These are phyloP conservation scores for Blastobotrys elegans DNA, from an alignment of 1,139 yeast genomes.

Conservation along the genomic window DNA sequence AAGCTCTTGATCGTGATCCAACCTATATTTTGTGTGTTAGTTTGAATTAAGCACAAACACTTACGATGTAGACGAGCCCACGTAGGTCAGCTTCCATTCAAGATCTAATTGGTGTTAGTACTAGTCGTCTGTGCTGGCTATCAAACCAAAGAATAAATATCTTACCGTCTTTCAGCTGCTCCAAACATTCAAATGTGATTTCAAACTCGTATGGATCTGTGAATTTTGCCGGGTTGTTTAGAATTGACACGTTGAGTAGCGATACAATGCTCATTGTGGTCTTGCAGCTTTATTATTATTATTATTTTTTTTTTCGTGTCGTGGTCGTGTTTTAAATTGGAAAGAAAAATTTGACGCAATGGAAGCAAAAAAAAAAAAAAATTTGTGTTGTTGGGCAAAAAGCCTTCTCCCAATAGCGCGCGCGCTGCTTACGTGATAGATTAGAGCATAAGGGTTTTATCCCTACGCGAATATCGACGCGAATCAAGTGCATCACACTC, in stretches of 20 bases:
- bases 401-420: neutral
- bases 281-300: neutral
- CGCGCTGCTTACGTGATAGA: too few species aligned
- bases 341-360: neutral
- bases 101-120: constrained; percentile 44
- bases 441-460: too few species aligned
- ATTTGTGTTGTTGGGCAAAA: neutral
- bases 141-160: neutral
- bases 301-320: neutral
- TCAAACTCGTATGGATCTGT: constrained; percentile 93
- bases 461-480: too few species aligned
- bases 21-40: constrained; percentile 19
- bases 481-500: too few species aligned
- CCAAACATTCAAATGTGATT: constrained; percentile 94
- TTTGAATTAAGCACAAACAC: constrained; percentile 14
- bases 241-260: constrained; percentile 80
- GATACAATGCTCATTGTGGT: constrained; percentile 84
- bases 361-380: neutral
- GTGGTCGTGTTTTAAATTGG: neutral
- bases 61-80: constrained; percentile 82
- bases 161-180: constrained; percentile 68
- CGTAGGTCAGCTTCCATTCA: constrained; percentile 96
- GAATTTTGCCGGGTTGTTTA: constrained; percentile 93
- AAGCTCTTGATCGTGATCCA: constrained; percentile 94
- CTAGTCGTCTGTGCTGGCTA: neutral